Evolutionary conservation across 176 grass and related monocot genomes (phyloP).

Genomic region (Aegilops sharonensis): DNA sequence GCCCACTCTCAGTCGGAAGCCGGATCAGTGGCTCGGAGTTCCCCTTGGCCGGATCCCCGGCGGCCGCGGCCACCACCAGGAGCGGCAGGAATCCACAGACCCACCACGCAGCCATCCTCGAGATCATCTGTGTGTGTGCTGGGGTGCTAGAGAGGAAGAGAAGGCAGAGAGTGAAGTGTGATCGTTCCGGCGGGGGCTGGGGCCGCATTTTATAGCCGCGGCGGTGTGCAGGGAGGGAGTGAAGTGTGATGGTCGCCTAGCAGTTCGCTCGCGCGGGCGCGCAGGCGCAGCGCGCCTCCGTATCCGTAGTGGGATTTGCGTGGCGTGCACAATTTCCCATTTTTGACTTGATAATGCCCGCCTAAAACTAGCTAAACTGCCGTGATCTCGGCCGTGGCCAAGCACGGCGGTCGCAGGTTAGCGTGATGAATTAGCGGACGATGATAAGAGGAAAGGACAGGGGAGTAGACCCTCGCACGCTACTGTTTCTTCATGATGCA

Average conservation of each 20-base stretch:
- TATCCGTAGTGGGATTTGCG: background rate
- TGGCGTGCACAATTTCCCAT: background rate
- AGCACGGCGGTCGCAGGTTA: background rate
- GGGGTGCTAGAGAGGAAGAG: background rate
- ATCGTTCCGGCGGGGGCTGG: background rate
- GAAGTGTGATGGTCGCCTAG: background rate
- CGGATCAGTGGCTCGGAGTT: constrained; percentile 52
- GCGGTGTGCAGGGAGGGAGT: background rate
- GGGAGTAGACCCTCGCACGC: too few relatives aligned
- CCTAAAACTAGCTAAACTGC: background rate
- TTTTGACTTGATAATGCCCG: background rate
- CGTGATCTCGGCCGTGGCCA: background rate
- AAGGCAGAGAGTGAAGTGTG: background rate
- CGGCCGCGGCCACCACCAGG: constrained; percentile 28
- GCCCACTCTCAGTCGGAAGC: constrained; percentile 43
- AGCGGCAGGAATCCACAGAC: constrained; percentile 34
- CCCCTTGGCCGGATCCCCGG: constrained; percentile 6
- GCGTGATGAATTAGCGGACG: background rate
- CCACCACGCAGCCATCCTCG: constrained; percentile 29
- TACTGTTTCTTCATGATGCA: too few relatives aligned
- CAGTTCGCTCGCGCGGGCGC: background rate
- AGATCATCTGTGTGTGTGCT: background rate
- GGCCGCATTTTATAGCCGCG: background rate
- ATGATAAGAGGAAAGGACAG: background rate
- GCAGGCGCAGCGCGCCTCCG: background rate